Conservation (phyloP, 1,284 basidiomycete genomes). For the Irpex sp. region DNA sequence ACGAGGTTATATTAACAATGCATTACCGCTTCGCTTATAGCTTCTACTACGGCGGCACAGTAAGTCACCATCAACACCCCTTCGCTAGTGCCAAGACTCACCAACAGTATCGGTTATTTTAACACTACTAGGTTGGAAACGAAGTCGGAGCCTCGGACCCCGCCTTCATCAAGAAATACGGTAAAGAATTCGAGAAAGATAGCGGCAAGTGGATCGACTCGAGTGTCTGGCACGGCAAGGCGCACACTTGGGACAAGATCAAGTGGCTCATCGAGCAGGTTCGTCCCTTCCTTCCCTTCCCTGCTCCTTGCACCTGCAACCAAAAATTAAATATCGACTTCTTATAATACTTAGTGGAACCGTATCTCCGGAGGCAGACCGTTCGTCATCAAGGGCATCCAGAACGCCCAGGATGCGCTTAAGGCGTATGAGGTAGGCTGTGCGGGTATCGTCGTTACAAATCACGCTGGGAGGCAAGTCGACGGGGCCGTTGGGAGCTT, state of each 20-base stretch:
- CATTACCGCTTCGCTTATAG: conserved; percentile 16
- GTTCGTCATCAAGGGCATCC: conserved; percentile 58
- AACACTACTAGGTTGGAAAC: conserved; percentile 28
- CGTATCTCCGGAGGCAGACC: conserved; percentile 49
- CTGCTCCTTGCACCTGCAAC: no score
- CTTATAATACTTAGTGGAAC: conserved; percentile 42
- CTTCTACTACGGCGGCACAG: conserved; percentile 38
- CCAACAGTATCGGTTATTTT: neutral
- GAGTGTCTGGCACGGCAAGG: conserved; percentile 55
- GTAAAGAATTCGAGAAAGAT: conserved; percentile 40
- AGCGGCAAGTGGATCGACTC: conserved; percentile 52
- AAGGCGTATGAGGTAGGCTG: conserved; percentile 50
- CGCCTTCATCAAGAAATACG: conserved; percentile 49
- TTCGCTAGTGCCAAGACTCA: no score
- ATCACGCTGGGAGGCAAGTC: conserved; percentile 61
- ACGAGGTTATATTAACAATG: neutral
- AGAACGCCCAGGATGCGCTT: conserved; percentile 44
- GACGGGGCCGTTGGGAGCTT: conserved; percentile 55
- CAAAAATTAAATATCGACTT: neutral
- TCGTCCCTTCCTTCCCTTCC: neutral
- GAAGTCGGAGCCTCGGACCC: conserved; percentile 52
- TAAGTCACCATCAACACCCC: neutral
- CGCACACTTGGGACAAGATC: conserved; percentile 54
- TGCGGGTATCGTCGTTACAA: conserved; percentile 57
- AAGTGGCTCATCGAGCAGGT: conserved; percentile 44